Base-by-base conservation (phyloP, 116 monocot genomes). In the Posidonia oceanica region DNA sequence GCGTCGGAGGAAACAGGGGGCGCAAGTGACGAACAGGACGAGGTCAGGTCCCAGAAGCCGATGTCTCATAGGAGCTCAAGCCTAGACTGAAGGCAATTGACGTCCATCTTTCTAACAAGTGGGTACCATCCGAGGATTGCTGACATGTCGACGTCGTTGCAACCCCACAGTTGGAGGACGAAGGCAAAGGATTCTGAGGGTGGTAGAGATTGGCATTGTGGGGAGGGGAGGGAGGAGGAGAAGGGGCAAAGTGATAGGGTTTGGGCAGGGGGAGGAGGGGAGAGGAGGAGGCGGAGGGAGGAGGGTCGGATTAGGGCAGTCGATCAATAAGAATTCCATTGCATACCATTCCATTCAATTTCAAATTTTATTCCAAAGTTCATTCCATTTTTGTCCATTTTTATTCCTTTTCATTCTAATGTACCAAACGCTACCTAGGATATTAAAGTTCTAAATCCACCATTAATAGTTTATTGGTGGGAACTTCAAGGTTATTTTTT, bases 1-100 rank as follows among this genome's bases (percentile, higher is more conserved):
- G 38, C 66, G 64, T 11, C 61, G 38, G 62, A 76, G 75, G 75
- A 80, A 72, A 62, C 76, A 75, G 10, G 80, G 80, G n/a, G 66
- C 71, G 60, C 80, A 72, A 10, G 66, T 63, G 76, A 80, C 56
- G 59, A 80, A 52, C 18, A 21, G 52, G 71, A 68, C 67, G 76
- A 80, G 66, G 68, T 80, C 62, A 3, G 53, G n/a, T 40, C 60
- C 15, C 5, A 10, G 67, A 80, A 18, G 40, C 75, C 75, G 61
- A 75, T 37, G 15, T 6, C 20, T 12, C 53, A 22, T 23, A 80
- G 72, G 22, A 61, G 53, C 36, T 72, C 17, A 16, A 80, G 80
- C 71, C 67, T 80, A 54, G 71, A 61, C 17, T 80, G 80, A 13
- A 80, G 75, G 37, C 39, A 42, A 54, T 40, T 8, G n/a, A 56